Base-by-base conservation (phyloP, 2,329 filamentous ascomycete species). In the Alternaria hordeiaustralica region DNA sequence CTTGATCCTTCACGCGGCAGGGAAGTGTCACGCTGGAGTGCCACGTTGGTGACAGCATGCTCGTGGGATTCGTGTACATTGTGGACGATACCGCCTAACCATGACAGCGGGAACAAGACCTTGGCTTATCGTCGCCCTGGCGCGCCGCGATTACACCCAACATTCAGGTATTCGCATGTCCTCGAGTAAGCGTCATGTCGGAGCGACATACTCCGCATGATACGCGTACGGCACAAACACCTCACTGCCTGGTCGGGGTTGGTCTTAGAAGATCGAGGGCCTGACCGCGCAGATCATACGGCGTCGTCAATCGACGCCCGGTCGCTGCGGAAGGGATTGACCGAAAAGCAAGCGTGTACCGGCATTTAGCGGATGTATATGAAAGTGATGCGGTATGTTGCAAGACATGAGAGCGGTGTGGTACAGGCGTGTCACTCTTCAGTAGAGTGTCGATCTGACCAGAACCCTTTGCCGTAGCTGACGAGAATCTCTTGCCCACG, bases 401-500 rank as follows among this genome's bases (percentile, higher is more conserved):
- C 25, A 23, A 43, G 21, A 45, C 13, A 15, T 47, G 41, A 21
- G 43, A 21, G 28, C 30, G 36, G 30, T 21, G 49, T n/a, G 33
- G 28, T 18, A 58, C n/a, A 25, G 9, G 11, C 21, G 36, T 51
- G 26, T 68, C 49, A 69, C 44, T 47, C 54, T 58, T 62, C 61
- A 28, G 53, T 20, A 18, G 49, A 33, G 30, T 71, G 65, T 30
- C 80, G 77, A 67, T 81, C 79, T 60, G 74, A 78, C 83, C 83
- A 85, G 60, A 84, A 85, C 0, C 82, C 83, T 69, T 86, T 86
- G 28, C 85, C 85, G 69, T 87, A 87, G 67, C 80, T 85, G n/a
- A 87, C 79, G 26, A 86, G 75, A 46, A 87, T 82, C 73, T 87
- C 85, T 60, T 85, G 79, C 3, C 83, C 84, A 60, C 80, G 83